Evolutionary conservation across 495 filamentous ascomycete species (phyloP), one percentile per base, ranked within the genome.

Genomic region (Oleoguttula mirabilis): DNA sequence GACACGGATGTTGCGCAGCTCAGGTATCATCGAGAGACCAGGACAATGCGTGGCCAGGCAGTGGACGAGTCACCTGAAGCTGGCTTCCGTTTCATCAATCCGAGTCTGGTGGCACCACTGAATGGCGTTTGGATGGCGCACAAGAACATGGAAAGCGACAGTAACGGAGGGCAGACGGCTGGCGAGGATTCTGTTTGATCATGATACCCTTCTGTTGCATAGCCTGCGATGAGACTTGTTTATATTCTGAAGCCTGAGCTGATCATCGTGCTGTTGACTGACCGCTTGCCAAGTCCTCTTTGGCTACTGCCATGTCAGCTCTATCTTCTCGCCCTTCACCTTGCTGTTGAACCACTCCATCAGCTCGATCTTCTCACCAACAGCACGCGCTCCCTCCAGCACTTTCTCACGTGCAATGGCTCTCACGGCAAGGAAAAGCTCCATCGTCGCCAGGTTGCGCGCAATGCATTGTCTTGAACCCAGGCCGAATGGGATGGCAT

Each of bases 51-150:
- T 30, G 73, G 71, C 34, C 72, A 66, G 3, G 71, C 67, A 6
- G 50, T 83, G 17, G 82, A 87, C 51, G 80, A 84, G 56, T 65
- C 71, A 38, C 59, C 72, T 40, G 80, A 87, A 55, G 71, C 69
- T 45, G 79, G 76, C 0, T 28, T 72, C 50, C 65, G 65, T 28
- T 90, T 82, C 60, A 65, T 85, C 23, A 88, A 88, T 51, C 84
- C 84, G 21, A 84, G 68, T 54, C 55, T 90, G n/a, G 63, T 81
- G 2, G 54, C 60, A 16, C 79, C 80, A 64, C 54, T 64, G 10
- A 52, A 61, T 34, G 44, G 55, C 33, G 58, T 60, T 16, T 65
- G 62, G 64, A 51, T 64, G 33, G 51, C 44, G 8, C 48, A 61
- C 22, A 62, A 60, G 43, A 39, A 39, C 12, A 41, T 51, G 21